Base-by-base conservation (phyloP, 768 basidiomycete genomes). In the Leccinum truebloodii region DNA sequence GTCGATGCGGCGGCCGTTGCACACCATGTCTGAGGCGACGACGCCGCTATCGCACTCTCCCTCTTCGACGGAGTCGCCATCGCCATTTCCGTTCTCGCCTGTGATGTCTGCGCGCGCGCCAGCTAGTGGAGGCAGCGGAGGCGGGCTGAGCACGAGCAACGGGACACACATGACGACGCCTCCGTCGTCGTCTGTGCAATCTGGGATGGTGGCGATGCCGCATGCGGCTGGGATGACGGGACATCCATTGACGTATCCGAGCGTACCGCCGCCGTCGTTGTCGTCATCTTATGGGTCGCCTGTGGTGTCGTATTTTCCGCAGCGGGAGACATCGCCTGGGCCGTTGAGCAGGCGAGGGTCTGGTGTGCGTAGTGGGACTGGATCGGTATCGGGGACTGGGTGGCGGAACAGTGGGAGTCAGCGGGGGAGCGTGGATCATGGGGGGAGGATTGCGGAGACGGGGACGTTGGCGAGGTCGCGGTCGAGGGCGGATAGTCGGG, bases 231-330 rank as follows among this genome's bases (percentile, higher is more conserved):
- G 48, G 20, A 41, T 56, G 22, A 55, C 60, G 6, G 52, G 52
- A 52, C 72, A 76, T 53, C 71, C 79, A 14, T 78, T 94, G 54
- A 83, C 89, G 5, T 94, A 94, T 66, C 92, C 92, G 0, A 87
- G 86, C 6, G 92, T 93, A 0, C 92, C 92, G 2, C 92, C 92
- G 12, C 92, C 92, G 3, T 90, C 89, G 2, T 73, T 92, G 28
- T 89, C 88, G 6, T 89, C 88, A 7, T 90, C 89, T 10, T 87
- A 90, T 64, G 91, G 91, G 14, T 88, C 87, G 6, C 87, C 89
- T 8, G 80, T 78, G 26, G 79, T 83, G 18, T 77, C 82, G 13
- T 80, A 77, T 63, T 58, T 69, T 57, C 76, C 80, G 16, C 63
- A 61, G 48, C 75, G 81, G n/a, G 84, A 85, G n/a, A 62, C 74